These are phyloP conservation scores for Bothriochloa decipiens DNA, from an alignment of 176 grass and related monocot species.

Conservation along the genomic window DNA sequence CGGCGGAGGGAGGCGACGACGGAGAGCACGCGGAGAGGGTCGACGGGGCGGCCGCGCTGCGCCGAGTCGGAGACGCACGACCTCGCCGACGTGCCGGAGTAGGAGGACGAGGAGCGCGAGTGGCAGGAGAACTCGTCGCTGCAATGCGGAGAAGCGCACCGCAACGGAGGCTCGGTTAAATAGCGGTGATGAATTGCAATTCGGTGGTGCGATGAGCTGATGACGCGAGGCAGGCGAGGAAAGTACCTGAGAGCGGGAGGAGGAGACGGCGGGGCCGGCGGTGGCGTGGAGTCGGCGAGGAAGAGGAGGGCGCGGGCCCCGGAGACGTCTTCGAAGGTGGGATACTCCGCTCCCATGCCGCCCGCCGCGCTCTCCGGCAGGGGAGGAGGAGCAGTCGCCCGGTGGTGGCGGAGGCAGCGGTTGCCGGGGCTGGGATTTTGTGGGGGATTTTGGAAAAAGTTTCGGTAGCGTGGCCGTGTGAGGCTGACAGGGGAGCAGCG, in stretches of 20 bases:
- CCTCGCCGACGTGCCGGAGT: slow-evolving; percentile 44
- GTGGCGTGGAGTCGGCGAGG: slow-evolving; percentile 44
- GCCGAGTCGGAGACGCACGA: slow-evolving; percentile 56
- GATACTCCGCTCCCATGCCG: slow-evolving; percentile 17
- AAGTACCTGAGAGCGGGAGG: slow-evolving; percentile 39
- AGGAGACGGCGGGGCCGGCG: not conserved
- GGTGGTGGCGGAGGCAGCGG: not conserved
- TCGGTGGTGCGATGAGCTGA: not conserved
- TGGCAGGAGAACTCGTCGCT: slow-evolving; percentile 53
- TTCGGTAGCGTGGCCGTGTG: not conserved
- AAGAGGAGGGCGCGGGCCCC: slow-evolving; percentile 47
- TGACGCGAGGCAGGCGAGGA: not conserved
- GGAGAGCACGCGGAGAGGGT: slow-evolving; percentile 54
- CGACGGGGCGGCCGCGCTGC: slow-evolving; percentile 30
- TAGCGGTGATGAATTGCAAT: not conserved
- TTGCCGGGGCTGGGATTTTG: slow-evolving; percentile 16
- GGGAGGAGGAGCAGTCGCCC: not conserved
- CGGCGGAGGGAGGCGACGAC: slow-evolving; percentile 51
- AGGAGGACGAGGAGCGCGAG: slow-evolving; percentile 45
- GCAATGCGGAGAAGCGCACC: slow-evolving; percentile 26
- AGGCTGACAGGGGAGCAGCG: not conserved
- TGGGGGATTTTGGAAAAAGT: slow-evolving; percentile 31
- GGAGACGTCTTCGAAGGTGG: slow-evolving; percentile 30
- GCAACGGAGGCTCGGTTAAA: not conserved
- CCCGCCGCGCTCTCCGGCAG: slow-evolving; percentile 12